Base-by-base conservation (phyloP, 371 early-diverging fungal species). In the Mucor plumbeus region DNA sequence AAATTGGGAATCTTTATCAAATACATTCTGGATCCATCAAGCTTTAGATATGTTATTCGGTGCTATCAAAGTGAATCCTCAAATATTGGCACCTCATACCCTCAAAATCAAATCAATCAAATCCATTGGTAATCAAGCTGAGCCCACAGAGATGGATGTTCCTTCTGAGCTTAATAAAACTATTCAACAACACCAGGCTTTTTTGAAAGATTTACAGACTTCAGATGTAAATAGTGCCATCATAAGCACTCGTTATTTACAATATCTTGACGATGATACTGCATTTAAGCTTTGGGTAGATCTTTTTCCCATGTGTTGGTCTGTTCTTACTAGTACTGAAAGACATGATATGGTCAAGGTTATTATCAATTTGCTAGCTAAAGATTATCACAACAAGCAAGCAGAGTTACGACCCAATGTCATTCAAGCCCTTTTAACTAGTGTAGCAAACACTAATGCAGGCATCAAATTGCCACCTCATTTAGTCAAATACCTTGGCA, bases 21-120 rank as follows among this genome's bases (percentile, higher is more conserved):
- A 81, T 19, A 87, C 90, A 26, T 98, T 94, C 69, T 99, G 98
- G 97, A 81, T 99, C 5, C 92, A 91, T 56, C 97, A 98, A 64
- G 95, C 95, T 0, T 65, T 95, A 36, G 95, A 95, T 72, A 70
- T 99, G 21, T 65, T 98, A 14, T 71, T 97, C 39, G 94, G 94
- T 1, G 85, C 90, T 8, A 78, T 90, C 21, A 82, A 77, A 40
- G 72, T 76, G 33, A 69, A 85, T 3, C 64, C 73, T 13, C 65
- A 79, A 36, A 59, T 76, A 7, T 64, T 83, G 1, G 68, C 81
- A 4, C 73, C 85, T 17, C 74, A 81, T 60, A 75, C 85, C 5
- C 70, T 88, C 10, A 83, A 84, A 64, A 75, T 85, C 19, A 87
- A 85, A 59, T 71, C 88, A 2, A 80, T 87, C 66, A 68, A 70